Base-by-base conservation (phyloP, 176 grass and related monocot genomes). In the Cenchrus americanus region DNA sequence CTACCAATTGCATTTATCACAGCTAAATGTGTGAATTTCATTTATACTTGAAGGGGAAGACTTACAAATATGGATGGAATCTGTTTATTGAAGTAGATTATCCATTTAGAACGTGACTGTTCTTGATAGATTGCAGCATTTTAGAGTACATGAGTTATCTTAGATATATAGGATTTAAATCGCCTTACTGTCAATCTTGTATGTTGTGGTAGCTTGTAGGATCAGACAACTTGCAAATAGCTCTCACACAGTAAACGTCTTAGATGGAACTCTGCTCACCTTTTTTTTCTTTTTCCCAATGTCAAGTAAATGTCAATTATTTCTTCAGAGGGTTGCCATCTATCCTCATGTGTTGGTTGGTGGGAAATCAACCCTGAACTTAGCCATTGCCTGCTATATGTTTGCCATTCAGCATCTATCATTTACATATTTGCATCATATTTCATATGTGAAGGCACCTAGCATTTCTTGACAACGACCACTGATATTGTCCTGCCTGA, bases 401-500 rank as follows among this genome's bases (percentile, higher is more conserved):
- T 70, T 19, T 2, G 2, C 19, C 11, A 77, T 73, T 43, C 17
- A 17, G 21, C 67, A 60, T 75, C 17, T 42, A 18, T 82, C 17
- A 41, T 58, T 27, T 32, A n/a, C 14, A 47, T 52, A 11, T 32
- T 54, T 85, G 27, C 43, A 5, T 75, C 53, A 1, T 81, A 34
- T 76, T 21, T 32, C 27, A 30, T 30, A 30, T 30, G 27, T 6
- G 8, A 13, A 40, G 42, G 69, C 53, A 81, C 54, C 30, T 76
- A 15, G 22, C 75, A 73, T 66, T 49, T 66, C 24, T 72, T 79
- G 81, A 88, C 73, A 84, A 66, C 5, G 57, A 69, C 72, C n/a
- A 46, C 21, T 73, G 75, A 80, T 85, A 83, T 84, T 79, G 65
- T 84, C 46, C 69, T 21, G n/a, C 10, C 40, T 65, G 48, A 52